These are phyloP conservation scores for Aspergillus eucalypticola DNA, from an alignment of 2,329 filamentous ascomycete species.

Conservation along the genomic window DNA sequence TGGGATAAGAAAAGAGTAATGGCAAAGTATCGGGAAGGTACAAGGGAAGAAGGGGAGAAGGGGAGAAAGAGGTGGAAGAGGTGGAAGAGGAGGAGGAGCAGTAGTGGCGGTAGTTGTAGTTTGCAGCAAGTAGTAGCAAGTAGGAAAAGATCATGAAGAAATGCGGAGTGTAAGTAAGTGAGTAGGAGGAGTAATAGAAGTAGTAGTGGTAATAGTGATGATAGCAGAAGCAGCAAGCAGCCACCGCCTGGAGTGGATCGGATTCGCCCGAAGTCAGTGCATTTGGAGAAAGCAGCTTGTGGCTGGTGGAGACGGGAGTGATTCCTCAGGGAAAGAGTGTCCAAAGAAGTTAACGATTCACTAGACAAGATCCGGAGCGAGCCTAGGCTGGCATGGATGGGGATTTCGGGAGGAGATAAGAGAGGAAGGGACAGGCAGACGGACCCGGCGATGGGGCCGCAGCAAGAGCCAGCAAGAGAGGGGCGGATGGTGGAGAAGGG, in stretches of 20 bases:
- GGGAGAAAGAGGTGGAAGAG: conserved; percentile 9
- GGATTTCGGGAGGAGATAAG: conserved; percentile 13
- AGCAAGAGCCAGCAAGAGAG: background rate
- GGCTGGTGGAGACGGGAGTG: conserved; percentile 19
- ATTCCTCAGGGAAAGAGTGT: conserved; percentile 14
- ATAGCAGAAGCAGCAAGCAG: conserved; percentile 4
- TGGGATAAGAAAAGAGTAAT: too few relatives aligned
- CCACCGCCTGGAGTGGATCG: conserved; percentile 21
- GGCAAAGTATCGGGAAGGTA: conserved; percentile 6
- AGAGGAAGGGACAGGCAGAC: conserved; percentile 9
- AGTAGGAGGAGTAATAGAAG: background rate
- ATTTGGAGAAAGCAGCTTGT: conserved; percentile 10
- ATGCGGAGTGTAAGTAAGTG: too few relatives aligned
- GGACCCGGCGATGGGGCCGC: conserved; percentile 18
- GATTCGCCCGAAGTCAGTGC: conserved; percentile 23
- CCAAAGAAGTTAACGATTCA: background rate
- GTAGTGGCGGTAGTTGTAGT: background rate
- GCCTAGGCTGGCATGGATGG: conserved; percentile 9
- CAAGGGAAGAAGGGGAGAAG: conserved; percentile 11
- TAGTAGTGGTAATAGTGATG: conserved; percentile 8
- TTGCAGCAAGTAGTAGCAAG: background rate
- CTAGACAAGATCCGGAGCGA: conserved; percentile 18
- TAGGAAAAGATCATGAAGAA: background rate
- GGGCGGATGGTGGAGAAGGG: conserved; percentile 1
- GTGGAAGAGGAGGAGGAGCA: conserved; percentile 11